Evolutionary conservation across 2,329 filamentous ascomycete species (phyloP), one percentile per base, ranked within the genome.

Genomic region (Alternaria incomplexa): DNA sequence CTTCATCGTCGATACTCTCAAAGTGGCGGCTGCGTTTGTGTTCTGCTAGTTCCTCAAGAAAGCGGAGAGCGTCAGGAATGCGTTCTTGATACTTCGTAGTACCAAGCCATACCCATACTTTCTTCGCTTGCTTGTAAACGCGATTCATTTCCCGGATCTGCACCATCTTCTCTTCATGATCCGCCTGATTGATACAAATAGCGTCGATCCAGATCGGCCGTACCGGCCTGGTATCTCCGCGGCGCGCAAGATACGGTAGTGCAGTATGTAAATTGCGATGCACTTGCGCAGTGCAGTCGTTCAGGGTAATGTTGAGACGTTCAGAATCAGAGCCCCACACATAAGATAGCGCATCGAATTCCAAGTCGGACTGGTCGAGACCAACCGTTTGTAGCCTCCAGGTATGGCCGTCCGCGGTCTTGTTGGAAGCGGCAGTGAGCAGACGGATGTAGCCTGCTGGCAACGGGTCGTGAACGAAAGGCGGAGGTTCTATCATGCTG

Each of bases 221-320:
- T 9, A 40, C 5, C 3, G n/a, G 2, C 4, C 2, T 0, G 2
- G 0, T 4, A 10, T 10, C 9, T 4, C 9, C 36, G 9, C 36
- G 36, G 36, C 36, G 36, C 3, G 36, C 36, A 17, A 40, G 36
- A 1, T 40, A 40, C 1, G 36, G 36, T 17, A 40, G 8, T 0
- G 36, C 36, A 17, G 1, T 40, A 5, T 10, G 11, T 1, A 40
- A 0, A 17, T 40, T 40, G 8, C 36, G 36, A 1, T 40, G 36
- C 36, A 40, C 36, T 40, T 17, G 4, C 15, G 6, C 6, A 10
- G 0, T 8, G 9, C n/a, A 11, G 2, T 9, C 36, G 2, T 40
- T 17, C n/a, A 40, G 9, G 0, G 1, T 32, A 1, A 32, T 32
- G 13, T 4, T 0, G 3, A 15, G 30, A 32, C 1, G 30, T 4